Evolutionary conservation across 2,329 filamentous ascomycete genomes (phyloP), one percentile per base, ranked within the genome.

Genomic region (Coniochaeta sp.): DNA sequence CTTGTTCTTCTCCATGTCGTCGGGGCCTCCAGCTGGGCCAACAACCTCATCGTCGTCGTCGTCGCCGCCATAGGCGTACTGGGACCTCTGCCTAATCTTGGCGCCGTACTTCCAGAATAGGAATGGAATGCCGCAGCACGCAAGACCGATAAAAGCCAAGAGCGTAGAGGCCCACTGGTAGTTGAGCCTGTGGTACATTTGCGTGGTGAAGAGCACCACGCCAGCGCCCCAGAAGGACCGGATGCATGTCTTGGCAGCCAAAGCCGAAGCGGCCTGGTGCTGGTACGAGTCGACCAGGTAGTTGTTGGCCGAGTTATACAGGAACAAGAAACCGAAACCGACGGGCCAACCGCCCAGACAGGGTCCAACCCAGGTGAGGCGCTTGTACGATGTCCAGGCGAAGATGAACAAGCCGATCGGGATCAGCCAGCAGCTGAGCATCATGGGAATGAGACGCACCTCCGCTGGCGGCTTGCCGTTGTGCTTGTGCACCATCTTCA

Each of bases 121-220:
- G 71, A 88, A 96, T 0, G 91, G 91, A 65, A 96, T 96, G 0
- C 79, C 84, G 71, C 91, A 96, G 76, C 91, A 96, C 0, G 84
- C 88, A 6, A 96, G 76, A 17, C 82, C 84, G 65, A 96, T 79
- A 66, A 93, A 93, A 0, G 83, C 90, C 9, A 95, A 75, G 11
- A 95, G 78, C 0, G 82, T 81, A 57, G 84, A 86, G 0, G 90
- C 90, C 90, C 90, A 93, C 70, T 91, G 85, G 72, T 91, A 81
- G 9, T 86, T 86, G 16, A 93, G 78, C 2, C 86, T 81, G 56
- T 80, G 72, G 73, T 91, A 92, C 90, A 95, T 93, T 72, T 93
- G 89, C 64, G 82, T 80, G 0, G 90, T 93, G 74, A 95, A 95
- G 1, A 96, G 81, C 0, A 93, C 90, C 1, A 87, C 85, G 1